Percentiles rank a stretch among this genome's conserved stretches.
phyloP scores from a whole-genome alignment of 2,329 filamentous ascomycete genomes.

The Bimuria novae-zelandiae region DNA sequence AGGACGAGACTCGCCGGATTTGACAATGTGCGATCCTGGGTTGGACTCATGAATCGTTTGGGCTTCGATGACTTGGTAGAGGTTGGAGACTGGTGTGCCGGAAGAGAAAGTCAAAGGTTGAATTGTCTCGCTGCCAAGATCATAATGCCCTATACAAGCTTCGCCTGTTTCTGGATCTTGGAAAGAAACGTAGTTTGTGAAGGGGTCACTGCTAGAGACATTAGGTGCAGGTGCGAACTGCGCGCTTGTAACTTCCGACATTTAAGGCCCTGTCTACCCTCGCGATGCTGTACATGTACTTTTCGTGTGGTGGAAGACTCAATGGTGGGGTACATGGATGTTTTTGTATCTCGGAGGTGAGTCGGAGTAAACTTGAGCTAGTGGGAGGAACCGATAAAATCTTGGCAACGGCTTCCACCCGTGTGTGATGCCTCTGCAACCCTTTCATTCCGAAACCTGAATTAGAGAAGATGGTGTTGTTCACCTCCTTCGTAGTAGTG shows the following conservation, averaged over 20 bases:
- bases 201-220: not conserved
- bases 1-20: slow-evolving; percentile 39
- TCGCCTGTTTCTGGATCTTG: slow-evolving; percentile 20
- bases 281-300: not conserved
- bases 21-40: slow-evolving; percentile 39
- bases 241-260: not conserved
- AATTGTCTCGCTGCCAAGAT: slow-evolving; percentile 45
- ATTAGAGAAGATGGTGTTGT: too few relatives aligned
- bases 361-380: not conserved
- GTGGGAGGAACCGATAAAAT: too few relatives aligned
- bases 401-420: not conserved
- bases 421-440: too few relatives aligned
- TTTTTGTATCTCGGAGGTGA: not conserved
- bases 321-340: not conserved
- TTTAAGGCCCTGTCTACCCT: not conserved
- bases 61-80: slow-evolving; percentile 59
- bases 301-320: not conserved
- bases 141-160: slow-evolving; percentile 50
- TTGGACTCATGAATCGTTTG: slow-evolving; percentile 48
- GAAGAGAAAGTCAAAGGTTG: slow-evolving; percentile 53
- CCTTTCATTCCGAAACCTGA: too few relatives aligned
- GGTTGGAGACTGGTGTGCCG: slow-evolving; percentile 51
- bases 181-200: slow-evolving; percentile 49
- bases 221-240: not conserved
- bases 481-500: too few relatives aligned